Evolutionary conservation across 768 basidiomycete species (phyloP), one percentile per base, ranked within the genome.

Genomic region (Tricholoma bakamatsutake): DNA sequence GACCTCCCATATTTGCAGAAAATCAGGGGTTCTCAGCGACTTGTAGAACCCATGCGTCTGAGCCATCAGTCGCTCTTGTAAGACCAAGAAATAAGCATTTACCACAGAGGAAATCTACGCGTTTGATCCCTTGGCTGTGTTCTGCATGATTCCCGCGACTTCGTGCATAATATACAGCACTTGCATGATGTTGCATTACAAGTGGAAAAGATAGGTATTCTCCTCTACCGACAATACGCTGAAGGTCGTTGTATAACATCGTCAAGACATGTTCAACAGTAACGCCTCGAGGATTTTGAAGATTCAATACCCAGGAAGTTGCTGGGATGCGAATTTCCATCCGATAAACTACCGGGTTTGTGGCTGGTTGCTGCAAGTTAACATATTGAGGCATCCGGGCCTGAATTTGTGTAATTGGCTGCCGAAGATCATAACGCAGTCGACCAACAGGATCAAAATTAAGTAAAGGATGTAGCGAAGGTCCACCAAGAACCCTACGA

Each of bases 371-470:
- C 48, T 48, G 51, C 28, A 60, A 51, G 33, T 59, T 53, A 12
- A 45, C 42, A 11, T 15, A 35, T n/a, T 55, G 50, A 40, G 35
- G 34, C 28, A 52, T 53, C 28, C 56, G 53, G 58, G 59, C 54
- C 34, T 53, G 60, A 47, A 59, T 57, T 31, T 49, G 46, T 11
- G 50, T 51, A 34, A 53, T 50, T 50, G 60, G 58, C 7, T 55
- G 45, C 28, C 43, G 45, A 50, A 63, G 35, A 57, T 63, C 59
- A 43, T 59, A 63, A 28, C 37, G 53, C 37, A 63, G 31, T 42
- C 59, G 56, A 51, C 62, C 62, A 11, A 52, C 37, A 18, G 52
- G 60, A 47, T 63, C 61, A 48, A 57, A 61, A 39, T 53, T 51
- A 24, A 63, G 51, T 46, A 61, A 50, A 45, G 58, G 56, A 52